Evolutionary conservation across 169 alveolate species (phyloP), one percentile per base, ranked within the genome.

Genomic region (Theileria sp.): DNA sequence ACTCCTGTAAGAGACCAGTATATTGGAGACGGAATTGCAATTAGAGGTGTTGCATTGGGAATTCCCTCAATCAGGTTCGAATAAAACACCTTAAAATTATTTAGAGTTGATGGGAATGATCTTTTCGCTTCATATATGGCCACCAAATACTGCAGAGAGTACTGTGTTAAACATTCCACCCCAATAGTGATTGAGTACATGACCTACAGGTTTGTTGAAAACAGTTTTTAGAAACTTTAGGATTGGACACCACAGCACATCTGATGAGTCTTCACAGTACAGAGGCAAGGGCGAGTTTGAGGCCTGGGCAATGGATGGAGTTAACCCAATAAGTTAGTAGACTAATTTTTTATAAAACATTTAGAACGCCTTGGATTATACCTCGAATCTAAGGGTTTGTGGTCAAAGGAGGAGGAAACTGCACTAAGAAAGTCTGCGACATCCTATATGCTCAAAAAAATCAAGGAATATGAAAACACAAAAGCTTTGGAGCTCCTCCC

Each of bases 21-120:
- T 76, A 92, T 93, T 60, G 98, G 98, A 15, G 99, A 96, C 77
- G 98, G 98, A 36, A 94, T 97, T 21, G 99, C 98, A 21, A 97
- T 93, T 38, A 87, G 98, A 36, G 98, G 98, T 30, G 90, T 96
- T n/a, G 96, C 98, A 1, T 95, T 94, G 77, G 99, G 98, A 8
- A 91, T 96, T 80, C 96, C 95, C 66, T 88, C 98, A 8, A 75
- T 94, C 6, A 92, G 98, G 91, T 66, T 51, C 9, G 82, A 23
- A 15, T 12, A 1, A 3, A 58, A 2, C 28, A 32, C 51, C 12
- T 58, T 67, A 17, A 28, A 25, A 56, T 72, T 12, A 5, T 15
- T 25, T 76, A 88, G 94, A 54, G 95, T 92, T 25, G 96, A 92
- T 68, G 98, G 98, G 44, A 95, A 96, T 87, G 98, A 96, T 87